A percentile compares a stretch with the other conserved stretches of the same genome.
Evolutionary conservation across 1,139 yeast genomes (phyloP).

Genomic region (Kodamaea anthophila): DNA sequence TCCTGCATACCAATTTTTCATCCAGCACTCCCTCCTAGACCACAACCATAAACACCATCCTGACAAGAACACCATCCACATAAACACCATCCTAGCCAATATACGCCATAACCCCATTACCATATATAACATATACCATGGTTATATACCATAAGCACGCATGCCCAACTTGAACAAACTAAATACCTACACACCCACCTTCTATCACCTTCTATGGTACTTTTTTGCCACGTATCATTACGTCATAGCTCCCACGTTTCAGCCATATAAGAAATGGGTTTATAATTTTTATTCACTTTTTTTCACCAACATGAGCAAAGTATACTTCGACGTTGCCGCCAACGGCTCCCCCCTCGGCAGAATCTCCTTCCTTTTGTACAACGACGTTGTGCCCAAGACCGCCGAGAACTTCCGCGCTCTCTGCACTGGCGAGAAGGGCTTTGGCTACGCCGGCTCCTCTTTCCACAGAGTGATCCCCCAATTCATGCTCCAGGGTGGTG

Average conservation of each 20-base stretch:
- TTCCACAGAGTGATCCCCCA: constrained; percentile 99
- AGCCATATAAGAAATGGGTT: neutral
- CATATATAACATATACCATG: no score
- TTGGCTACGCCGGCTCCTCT: constrained; percentile 82
- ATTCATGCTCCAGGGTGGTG: constrained; percentile 99
- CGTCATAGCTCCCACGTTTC: neutral
- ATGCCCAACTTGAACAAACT: no score
- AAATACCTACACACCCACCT: neutral
- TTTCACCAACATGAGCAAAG: constrained; percentile 49
- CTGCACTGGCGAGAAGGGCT: constrained; percentile 96
- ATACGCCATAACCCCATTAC: no score
- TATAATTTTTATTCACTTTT: no score
- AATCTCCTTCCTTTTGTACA: constrained; percentile 77
- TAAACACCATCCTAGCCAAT: no score
- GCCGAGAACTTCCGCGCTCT: constrained; percentile 97
- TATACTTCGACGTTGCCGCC: constrained; percentile 73
- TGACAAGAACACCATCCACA: no score
- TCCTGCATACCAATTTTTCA: no score
- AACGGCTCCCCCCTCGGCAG: constrained; percentile 65
- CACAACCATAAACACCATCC: no score
- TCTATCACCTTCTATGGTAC: constrained; percentile 1
- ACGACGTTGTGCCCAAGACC: constrained; percentile 95
- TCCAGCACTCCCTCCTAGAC: no score
- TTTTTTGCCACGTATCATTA: neutral
- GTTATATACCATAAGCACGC: no score